phyloP scores from a whole-genome alignment of 352 stramenopile genomes.

The Pythium oligandrum region DNA sequence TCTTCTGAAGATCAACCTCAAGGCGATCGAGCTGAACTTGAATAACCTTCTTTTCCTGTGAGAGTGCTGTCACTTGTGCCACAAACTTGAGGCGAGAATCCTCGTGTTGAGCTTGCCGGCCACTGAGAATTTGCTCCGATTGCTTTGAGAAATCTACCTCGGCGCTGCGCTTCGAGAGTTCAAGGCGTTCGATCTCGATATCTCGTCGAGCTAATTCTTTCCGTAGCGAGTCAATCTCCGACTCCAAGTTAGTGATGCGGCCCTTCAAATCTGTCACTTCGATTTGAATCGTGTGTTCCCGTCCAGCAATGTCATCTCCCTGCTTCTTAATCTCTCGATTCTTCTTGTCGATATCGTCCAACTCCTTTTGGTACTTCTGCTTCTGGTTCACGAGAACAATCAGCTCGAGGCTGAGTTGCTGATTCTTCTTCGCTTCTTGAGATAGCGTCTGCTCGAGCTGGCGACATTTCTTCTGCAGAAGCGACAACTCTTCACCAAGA shows the following conservation, averaged over 20 bases:
- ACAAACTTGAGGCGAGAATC: slow-evolving; percentile 11
- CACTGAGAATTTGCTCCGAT: slow-evolving; percentile 6
- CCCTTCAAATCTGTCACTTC: slow-evolving; percentile 22
- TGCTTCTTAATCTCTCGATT: slow-evolving; percentile 13
- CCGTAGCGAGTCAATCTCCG: slow-evolving; percentile 26
- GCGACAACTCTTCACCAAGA: slow-evolving; percentile 26
- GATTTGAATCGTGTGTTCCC: slow-evolving; percentile 2
- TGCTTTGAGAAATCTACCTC: slow-evolving; percentile 37
- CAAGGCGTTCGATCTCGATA: slow-evolving; percentile 39
- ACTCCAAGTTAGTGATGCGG: slow-evolving; percentile 10
- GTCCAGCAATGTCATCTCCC: not conserved
- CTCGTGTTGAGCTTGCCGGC: slow-evolving; percentile 21
- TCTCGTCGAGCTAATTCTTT: slow-evolving; percentile 41
- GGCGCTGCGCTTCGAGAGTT: slow-evolving; percentile 23
- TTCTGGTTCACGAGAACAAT: slow-evolving; percentile 69
- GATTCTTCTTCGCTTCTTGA: slow-evolving; percentile 50
- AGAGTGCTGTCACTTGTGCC: slow-evolving; percentile 11
- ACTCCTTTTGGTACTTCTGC: slow-evolving; percentile 31
- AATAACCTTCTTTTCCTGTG: slow-evolving; percentile 7
- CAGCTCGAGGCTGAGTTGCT: slow-evolving; percentile 65
- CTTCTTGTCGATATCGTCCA: slow-evolving; percentile 22
- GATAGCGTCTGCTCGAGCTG: slow-evolving; percentile 24
- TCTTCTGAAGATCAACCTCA: slow-evolving; percentile 14
- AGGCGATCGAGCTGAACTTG: slow-evolving; percentile 10
- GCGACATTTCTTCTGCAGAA: slow-evolving; percentile 30